A percentile compares a stretch with the other conserved stretches of the same genome.
Conservation (phyloP, 768 basidiomycete genomes). For the Suillus sp. region DNA sequence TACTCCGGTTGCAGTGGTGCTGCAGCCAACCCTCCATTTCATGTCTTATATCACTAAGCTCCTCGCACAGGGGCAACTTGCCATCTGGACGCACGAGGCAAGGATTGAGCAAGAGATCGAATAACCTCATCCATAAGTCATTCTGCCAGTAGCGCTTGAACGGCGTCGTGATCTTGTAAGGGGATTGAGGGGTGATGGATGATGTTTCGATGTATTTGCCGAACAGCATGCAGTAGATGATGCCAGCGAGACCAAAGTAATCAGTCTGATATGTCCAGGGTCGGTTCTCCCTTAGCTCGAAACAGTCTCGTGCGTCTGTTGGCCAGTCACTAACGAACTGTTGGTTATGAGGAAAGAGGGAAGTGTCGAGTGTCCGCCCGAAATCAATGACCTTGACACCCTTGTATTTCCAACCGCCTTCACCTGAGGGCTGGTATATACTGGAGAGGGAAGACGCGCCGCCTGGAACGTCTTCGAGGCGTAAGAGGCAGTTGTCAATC, state of each 20-base stretch:
- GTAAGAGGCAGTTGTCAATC: constrained; percentile 97
- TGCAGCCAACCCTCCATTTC: constrained; percentile 92
- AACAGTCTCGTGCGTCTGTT: constrained; percentile 88
- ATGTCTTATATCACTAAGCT: constrained; percentile 60
- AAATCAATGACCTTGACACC: constrained; percentile 96
- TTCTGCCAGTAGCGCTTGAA: constrained; percentile 96
- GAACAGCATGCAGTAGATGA: constrained; percentile 94
- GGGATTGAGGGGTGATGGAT: constrained; percentile 44
- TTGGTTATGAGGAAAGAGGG: constrained; percentile 78
- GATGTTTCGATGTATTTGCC: constrained; percentile 91
- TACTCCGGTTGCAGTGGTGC: constrained; percentile 83
- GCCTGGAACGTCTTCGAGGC: constrained; percentile 81
- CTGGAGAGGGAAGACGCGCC: constrained; percentile 69
- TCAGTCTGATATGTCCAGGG: constrained; percentile 97
- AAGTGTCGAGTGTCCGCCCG: constrained; percentile 90
- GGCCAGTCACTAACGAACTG: constrained; percentile 86
- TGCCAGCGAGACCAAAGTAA: constrained; percentile 93
- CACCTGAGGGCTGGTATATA: constrained; percentile 77
- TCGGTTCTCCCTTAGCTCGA: constrained; percentile 79
- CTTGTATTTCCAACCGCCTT: constrained; percentile 83
- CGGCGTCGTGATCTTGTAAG: constrained; percentile 70
- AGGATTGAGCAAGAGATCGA: constrained; percentile 88
- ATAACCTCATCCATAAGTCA: constrained; percentile 81
- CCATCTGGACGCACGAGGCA: constrained; percentile 54
- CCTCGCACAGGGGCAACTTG: constrained; percentile 70